Conservation (phyloP, 441 rosid species). For the Eutrema salsugineum region DNA sequence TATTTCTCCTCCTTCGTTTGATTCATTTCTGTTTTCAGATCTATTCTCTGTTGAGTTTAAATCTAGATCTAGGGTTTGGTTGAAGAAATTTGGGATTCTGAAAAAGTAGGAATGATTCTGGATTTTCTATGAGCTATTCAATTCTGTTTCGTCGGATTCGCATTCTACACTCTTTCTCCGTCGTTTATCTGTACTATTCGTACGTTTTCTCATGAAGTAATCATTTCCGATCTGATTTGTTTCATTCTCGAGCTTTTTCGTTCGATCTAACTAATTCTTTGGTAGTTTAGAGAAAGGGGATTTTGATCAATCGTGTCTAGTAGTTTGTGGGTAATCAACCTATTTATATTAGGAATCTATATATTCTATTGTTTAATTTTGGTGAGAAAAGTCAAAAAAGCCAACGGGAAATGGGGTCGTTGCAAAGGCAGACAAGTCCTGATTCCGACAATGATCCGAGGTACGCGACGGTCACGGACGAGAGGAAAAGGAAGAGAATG, state of each 20-base stretch:
- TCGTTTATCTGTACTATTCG: constrained; percentile 85
- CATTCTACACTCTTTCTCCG: constrained; percentile 83
- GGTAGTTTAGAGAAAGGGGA: background rate
- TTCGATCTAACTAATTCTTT: background rate
- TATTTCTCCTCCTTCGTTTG: background rate
- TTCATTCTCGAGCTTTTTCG: background rate
- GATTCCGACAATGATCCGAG: constrained; percentile 63
- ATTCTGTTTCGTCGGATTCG: constrained; percentile 73
- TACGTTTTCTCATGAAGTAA: constrained; percentile 75
- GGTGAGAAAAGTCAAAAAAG: background rate
- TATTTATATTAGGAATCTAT: constrained; percentile 1
- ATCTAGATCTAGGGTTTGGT: constrained; percentile 8
- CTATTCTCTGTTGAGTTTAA: background rate
- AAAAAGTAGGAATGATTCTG: constrained; percentile 33
- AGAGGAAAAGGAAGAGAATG: constrained; percentile 88
- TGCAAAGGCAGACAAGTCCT: constrained; percentile 45
- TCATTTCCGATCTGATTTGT: background rate
- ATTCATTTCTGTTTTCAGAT: background rate
- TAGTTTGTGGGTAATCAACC: background rate
- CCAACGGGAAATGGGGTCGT: constrained; percentile 31
- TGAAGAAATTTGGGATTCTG: background rate
- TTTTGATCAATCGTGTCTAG: background rate
- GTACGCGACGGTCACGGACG: constrained; percentile 41
- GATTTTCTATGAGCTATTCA: constrained; percentile 52
- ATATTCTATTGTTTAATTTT: background rate